Evolutionary conservation across 176 grass and related monocot species (phyloP).

Genomic region (Hordeum vulgare): DNA sequence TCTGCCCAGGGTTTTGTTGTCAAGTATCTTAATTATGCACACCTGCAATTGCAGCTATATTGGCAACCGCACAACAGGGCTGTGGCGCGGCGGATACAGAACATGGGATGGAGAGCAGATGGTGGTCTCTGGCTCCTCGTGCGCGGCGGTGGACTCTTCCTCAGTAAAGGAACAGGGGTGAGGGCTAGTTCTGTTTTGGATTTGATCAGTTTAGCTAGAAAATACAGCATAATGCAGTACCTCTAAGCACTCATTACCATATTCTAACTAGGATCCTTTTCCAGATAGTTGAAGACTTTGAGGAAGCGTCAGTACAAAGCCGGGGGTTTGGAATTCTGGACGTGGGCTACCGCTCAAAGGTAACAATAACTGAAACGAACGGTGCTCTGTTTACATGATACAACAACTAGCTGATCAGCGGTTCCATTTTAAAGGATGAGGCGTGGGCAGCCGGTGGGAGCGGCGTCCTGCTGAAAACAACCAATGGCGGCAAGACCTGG

Average conservation of each 20-base stretch:
- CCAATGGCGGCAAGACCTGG: slow-evolving; percentile 85
- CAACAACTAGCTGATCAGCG: not conserved
- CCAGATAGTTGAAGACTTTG: slow-evolving; percentile 90
- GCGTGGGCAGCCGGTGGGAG: slow-evolving; percentile 94
- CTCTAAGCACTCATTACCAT: not conserved
- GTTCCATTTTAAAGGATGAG: slow-evolving; percentile 47
- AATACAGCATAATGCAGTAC: not conserved
- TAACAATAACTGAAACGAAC: slow-evolving; percentile 13
- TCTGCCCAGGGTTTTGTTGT: not conserved
- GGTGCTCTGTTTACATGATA: not conserved
- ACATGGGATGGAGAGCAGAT: slow-evolving; percentile 98
- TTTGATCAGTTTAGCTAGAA: not conserved
- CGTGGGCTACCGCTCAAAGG: slow-evolving; percentile 83
- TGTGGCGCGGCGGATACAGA: slow-evolving; percentile 92
- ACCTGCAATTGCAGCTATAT: slow-evolving; percentile 40
- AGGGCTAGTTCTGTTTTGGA: not conserved
- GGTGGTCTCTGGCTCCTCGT: slow-evolving; percentile 98
- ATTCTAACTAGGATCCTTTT: not conserved
- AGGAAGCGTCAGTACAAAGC: slow-evolving; percentile 87
- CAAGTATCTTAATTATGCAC: not conserved
- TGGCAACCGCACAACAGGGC: slow-evolving; percentile 99
- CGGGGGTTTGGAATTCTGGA: slow-evolving; percentile 95
- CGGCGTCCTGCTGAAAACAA: slow-evolving; percentile 71
- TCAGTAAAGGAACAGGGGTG: slow-evolving; percentile 93
- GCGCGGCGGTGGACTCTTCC: slow-evolving; percentile 89